These are phyloP conservation scores for Papiliotrema terrestris DNA, from an alignment of 1,284 basidiomycete species.

Conservation along the genomic window DNA sequence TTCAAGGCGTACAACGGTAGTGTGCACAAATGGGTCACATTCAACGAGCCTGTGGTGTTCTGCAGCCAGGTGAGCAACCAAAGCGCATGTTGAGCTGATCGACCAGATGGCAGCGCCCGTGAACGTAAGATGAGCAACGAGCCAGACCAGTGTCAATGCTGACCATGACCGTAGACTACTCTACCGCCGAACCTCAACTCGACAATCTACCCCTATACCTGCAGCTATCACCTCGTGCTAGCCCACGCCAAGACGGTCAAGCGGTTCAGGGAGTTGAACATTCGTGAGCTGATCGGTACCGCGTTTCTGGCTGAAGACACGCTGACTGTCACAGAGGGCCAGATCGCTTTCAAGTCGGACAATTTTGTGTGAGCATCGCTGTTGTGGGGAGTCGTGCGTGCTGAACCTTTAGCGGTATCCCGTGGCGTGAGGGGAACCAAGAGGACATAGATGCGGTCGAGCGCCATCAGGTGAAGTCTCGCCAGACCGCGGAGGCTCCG, in stretches of 20 bases:
- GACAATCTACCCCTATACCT: constrained; percentile 13
- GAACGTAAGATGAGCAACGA: constrained; percentile 3
- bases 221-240: constrained; percentile 12
- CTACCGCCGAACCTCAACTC: constrained; percentile 8
- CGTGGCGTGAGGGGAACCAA: constrained; percentile 9
- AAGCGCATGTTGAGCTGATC: too few species aligned
- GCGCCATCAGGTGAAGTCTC: constrained; percentile 6
- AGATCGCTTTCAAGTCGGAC: constrained; percentile 19
- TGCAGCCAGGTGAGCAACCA: constrained; percentile 3
- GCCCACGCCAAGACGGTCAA: constrained; percentile 19
- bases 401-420: constrained; percentile 1
- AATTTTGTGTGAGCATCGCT: constrained; percentile 7
- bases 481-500: not conserved
- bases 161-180: constrained; percentile 3
- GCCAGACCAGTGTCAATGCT: not conserved
- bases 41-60: constrained; percentile 22
- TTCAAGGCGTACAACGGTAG: constrained; percentile 14
- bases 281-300: constrained; percentile 6
- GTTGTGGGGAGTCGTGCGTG: not conserved
- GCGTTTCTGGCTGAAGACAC: not conserved
- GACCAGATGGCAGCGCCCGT: constrained; percentile 5
- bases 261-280: constrained; percentile 17
- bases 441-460: constrained; percentile 10
- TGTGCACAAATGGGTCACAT: constrained; percentile 17
- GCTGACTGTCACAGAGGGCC: constrained; percentile 4